phyloP scores from a whole-genome alignment of 345 rosid species.

The Theobroma cacao region DNA sequence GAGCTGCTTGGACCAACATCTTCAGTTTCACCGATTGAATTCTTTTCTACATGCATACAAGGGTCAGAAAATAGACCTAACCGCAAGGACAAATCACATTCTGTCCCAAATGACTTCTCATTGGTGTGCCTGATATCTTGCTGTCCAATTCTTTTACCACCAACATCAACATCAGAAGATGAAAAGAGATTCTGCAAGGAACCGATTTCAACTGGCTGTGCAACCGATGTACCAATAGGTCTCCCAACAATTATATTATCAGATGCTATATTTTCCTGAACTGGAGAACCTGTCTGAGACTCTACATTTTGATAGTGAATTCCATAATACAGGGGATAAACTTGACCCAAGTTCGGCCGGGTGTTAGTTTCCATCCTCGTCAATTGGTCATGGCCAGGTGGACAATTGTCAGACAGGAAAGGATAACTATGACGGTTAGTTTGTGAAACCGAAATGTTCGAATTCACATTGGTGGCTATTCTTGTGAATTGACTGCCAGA shows the following conservation, averaged over 20 bases:
- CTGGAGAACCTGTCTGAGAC: constrained; percentile 31
- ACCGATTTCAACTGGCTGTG: constrained; percentile 34
- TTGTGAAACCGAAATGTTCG: constrained; percentile 25
- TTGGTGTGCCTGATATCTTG: constrained; percentile 24
- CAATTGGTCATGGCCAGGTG: constrained; percentile 28
- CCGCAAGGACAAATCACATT: constrained; percentile 82
- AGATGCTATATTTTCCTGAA: constrained; percentile 31
- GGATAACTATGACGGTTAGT: constrained; percentile 33
- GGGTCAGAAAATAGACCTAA: constrained; percentile 62
- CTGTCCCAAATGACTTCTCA: constrained; percentile 36
- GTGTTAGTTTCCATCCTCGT: constrained; percentile 35
- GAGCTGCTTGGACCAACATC: constrained; percentile 34
- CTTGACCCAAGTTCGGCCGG: constrained; percentile 43
- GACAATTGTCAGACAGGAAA: constrained; percentile 33
- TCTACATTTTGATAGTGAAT: constrained; percentile 37
- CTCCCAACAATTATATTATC: constrained; percentile 59
- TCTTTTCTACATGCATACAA: constrained; percentile 33
- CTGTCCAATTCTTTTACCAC: constrained; percentile 23
- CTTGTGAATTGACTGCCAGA: constrained; percentile 34
- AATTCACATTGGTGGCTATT: constrained; percentile 18
- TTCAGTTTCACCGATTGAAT: constrained; percentile 38
- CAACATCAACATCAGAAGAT: constrained; percentile 23
- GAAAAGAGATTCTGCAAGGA: constrained; percentile 30
- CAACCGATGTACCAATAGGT: constrained; percentile 53
- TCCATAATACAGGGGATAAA: constrained; percentile 74